Base-by-base conservation (phyloP, 2,329 filamentous ascomycete species). In the Fusarium sp. region DNA sequence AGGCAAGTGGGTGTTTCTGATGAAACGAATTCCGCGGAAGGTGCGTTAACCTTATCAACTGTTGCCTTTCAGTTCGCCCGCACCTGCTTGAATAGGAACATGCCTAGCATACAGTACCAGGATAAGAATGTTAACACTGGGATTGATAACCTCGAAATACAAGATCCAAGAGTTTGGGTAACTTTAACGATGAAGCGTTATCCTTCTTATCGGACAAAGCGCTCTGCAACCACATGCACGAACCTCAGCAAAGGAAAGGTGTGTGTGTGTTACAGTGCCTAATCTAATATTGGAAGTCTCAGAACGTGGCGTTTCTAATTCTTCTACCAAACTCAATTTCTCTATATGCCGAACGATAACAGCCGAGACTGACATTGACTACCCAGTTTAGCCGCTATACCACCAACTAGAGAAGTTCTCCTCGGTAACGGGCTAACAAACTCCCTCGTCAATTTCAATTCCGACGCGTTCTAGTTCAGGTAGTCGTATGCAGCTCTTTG, bases 331-430 rank as follows among this genome's bases (percentile, higher is more conserved):
- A 59, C 32, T 51, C 45, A 46, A 51, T 37, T 52, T 28, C n/a
- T 43, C 19, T 26, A 57, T 47, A 40, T 59, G 43, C 56, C 56
- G 56, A 59, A 41, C 43, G 26, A 60, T n/a, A 44, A 28, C 14
- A 62, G 48, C 56, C 56, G 47, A 62, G 56, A 61, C 46, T 40
- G 39, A 30, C n/a, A 20, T 39, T 26, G 20, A 45, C 48, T 45
- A 45, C n/a, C 20, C 55, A 24, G 20, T 33, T 35, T 37, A 13
- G 26, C 44, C 49, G 14, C 57, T 56, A 62, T 56, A 45, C 39
- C 26, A 47, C 19, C 10, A 20, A 11, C 6, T 30, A 24, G 13
- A 61, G 14, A 44, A 43, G 33, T 28, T 33, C 14, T 40, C 24
- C 39, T 35, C 24, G 28, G 14, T 19, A 45, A 33, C 33, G 6